Evolutionary conservation across 306 rosid genomes (phyloP), one percentile per base, ranked within the genome.

Genomic region (Lupinus albus): DNA sequence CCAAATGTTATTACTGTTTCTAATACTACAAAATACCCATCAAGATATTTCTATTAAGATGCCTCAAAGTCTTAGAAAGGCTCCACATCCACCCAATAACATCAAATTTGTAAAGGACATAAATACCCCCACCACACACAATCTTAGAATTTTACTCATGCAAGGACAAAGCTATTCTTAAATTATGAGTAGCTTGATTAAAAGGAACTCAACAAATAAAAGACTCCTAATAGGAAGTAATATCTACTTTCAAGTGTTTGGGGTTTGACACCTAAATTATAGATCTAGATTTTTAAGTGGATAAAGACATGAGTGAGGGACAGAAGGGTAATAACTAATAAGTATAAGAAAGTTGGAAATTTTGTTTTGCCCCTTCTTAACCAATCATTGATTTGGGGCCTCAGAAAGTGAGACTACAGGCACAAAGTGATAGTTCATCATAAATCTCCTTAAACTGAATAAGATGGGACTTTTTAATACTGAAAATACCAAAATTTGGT

Each of bases 41-140:
- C 30, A 44, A 64, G 39, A 74, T 33, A 39, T 38, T 36, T 25
- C 6, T 35, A 36, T 38, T 67, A 47, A 70, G 66, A 45, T 30
- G 49, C n/a, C 12, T 11, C 60, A 55, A 8, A 54, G 64, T 64
- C 45, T 56, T 51, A 35, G 7, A 25, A 25, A 25, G 30, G 25
- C 48, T 44, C 11, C 67, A 64, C 12, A 8, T 54, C 14, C 67
- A 64, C 11, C 9, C 32, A n/a, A 16, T 64, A 6, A 8, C 28
- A 73, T 63, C 58, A 44, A 63, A 15, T 20, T 3, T 51, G 7
- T 42, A 68, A 0, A 11, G 50, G 39, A 47, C 17, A 66, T 18
- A 33, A 16, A 48, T 33, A 5, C 56, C 48, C 32, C 16, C 67
- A 39, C 0, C 10, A 41, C 13, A 5, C 47, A 15, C 46, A 44